Conservation (phyloP, 495 filamentous ascomycete genomes). For the Neurospora sp. region DNA sequence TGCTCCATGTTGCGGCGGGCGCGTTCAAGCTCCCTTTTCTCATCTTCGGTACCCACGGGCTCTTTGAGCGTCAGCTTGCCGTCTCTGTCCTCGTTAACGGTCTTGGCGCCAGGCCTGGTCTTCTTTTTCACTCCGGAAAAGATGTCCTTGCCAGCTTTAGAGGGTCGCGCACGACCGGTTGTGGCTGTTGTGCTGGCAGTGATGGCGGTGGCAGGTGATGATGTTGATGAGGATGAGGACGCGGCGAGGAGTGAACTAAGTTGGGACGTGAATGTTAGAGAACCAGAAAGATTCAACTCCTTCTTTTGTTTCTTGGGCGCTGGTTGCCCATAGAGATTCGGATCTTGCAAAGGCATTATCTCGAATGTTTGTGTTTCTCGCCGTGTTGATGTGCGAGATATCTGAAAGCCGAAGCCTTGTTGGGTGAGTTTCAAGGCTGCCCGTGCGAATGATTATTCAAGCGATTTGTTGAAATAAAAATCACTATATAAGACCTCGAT, state of each 20-base stretch:
- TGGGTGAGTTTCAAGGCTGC: background rate
- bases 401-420: background rate
- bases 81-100: conserved; percentile 2
- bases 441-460: background rate
- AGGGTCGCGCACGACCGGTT: conserved; percentile 53
- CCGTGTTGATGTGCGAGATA: background rate
- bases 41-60: conserved; percentile 34
- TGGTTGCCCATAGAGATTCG: conserved; percentile 66
- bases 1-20: conserved; percentile 72
- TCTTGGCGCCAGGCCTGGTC: conserved; percentile 38
- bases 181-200: conserved; percentile 15
- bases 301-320: conserved; percentile 49
- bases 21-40: conserved; percentile 37
- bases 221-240: conserved; percentile 24
- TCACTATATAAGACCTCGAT: background rate
- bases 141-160: conserved; percentile 58
- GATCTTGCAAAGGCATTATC: conserved; percentile 42
- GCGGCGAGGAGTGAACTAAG: conserved; percentile 61
- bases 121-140: conserved; percentile 59
- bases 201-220: conserved; percentile 2
- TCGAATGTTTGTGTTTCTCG: background rate
- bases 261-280: conserved; percentile 68
- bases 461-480: background rate
- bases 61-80: conserved; percentile 32
- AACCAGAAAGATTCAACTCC: conserved; percentile 57